Percentiles rank a stretch among this genome's conserved stretches.
phyloP scores from a whole-genome alignment of 345 rosid genomes.

The Murraya koenigii region DNA sequence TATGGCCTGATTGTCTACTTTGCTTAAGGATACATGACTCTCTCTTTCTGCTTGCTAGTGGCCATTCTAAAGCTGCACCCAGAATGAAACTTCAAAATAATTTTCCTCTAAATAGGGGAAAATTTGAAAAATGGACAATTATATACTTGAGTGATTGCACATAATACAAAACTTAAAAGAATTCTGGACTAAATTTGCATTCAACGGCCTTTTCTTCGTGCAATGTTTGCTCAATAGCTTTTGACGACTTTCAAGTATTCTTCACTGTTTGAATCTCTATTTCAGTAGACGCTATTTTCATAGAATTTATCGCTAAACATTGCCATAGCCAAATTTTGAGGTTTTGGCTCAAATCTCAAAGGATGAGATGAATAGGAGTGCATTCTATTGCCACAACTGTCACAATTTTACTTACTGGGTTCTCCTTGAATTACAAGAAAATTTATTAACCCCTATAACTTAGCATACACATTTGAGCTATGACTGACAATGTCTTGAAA shows the following conservation, averaged over 20 bases:
- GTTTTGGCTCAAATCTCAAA: not conserved
- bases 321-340: not conserved
- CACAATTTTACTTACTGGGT: not conserved
- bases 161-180: not conserved
- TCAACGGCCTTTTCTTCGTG: not conserved
- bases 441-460: conserved; percentile 28
- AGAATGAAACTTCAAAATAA: no score
- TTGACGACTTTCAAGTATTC: not conserved
- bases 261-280: not conserved
- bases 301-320: not conserved
- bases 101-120: no score
- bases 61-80: no score
- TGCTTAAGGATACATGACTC: not conserved
- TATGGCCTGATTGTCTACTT: not conserved
- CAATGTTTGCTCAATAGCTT: not conserved
- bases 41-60: not conserved
- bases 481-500: conserved; percentile 33
- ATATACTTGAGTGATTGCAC: not conserved
- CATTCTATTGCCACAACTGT: not conserved
- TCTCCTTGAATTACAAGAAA: not conserved
- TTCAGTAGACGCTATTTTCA: not conserved
- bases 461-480: conserved; percentile 36
- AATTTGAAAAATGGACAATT: no score
- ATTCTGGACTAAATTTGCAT: not conserved
- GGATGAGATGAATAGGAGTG: not conserved